A percentile compares a stretch with the other conserved stretches of the same genome.
These are phyloP conservation scores for Kuraishia capsulata DNA, from an alignment of 805 yeast genomes.

Conservation along the genomic window DNA sequence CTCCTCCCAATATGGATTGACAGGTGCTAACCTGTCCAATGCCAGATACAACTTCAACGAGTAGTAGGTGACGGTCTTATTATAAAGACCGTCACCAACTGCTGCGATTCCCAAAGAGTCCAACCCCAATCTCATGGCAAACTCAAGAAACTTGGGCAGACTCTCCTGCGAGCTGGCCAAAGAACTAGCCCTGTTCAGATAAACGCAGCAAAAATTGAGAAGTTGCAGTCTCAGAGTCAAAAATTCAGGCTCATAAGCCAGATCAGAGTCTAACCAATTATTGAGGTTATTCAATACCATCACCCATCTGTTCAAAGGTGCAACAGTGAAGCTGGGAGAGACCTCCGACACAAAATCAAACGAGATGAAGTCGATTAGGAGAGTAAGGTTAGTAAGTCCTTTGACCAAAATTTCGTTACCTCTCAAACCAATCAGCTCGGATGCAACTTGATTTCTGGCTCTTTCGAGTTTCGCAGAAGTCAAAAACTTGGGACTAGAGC, in stretches of 20 bases:
- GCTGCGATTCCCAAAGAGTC: constrained; percentile 35
- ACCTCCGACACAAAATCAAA: constrained; percentile 18
- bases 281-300: constrained; percentile 48
- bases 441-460: constrained; percentile 49
- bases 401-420: constrained; percentile 27
- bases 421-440: constrained; percentile 53
- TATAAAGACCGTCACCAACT: constrained; percentile 21
- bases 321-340: constrained; percentile 22
- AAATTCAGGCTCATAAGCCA: constrained; percentile 51
- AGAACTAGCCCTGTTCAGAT: neutral
- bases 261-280: constrained; percentile 54
- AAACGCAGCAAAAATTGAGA: constrained; percentile 26
- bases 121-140: constrained; percentile 27
- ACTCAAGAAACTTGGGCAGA: constrained; percentile 20
- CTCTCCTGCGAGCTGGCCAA: neutral
- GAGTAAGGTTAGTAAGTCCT: constrained; percentile 38
- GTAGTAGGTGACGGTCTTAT: constrained; percentile 33
- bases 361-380: constrained; percentile 35
- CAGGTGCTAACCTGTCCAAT: constrained; percentile 14
- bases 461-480: constrained; percentile 33
- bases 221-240: constrained; percentile 40
- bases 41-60: constrained; percentile 33
- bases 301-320: constrained; percentile 56
- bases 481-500: constrained; percentile 25
- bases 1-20: neutral